Percentiles rank a stretch among this genome's conserved stretches.
Evolutionary conservation across 2,329 filamentous ascomycete species (phyloP).

Genomic region (Thelonectria rubi): DNA sequence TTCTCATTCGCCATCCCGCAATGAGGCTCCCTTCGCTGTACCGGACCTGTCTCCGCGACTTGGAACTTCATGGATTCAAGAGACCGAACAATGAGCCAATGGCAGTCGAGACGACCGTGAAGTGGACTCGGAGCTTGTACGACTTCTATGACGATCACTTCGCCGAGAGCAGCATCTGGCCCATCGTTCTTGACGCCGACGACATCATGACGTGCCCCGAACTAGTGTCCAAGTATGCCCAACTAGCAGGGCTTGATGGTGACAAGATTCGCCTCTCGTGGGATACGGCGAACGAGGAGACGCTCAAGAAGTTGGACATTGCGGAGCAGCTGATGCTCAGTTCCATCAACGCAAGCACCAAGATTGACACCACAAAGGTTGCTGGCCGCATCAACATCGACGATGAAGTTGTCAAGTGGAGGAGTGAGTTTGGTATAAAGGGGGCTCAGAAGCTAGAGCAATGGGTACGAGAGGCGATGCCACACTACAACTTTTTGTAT

Average conservation of each 20-base stretch:
- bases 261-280: slow-evolving; percentile 26
- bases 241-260: slow-evolving; percentile 25
- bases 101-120: slow-evolving; percentile 22
- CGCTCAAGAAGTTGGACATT: slow-evolving; percentile 5
- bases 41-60: slow-evolving; percentile 17
- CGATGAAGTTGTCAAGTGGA: slow-evolving; percentile 31
- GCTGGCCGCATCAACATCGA: slow-evolving; percentile 28
- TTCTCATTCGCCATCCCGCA: slow-evolving; percentile 34
- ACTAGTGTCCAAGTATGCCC: slow-evolving; percentile 27
- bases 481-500: slow-evolving; percentile 28
- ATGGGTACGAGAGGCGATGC: slow-evolving; percentile 30
- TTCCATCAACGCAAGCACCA: slow-evolving; percentile 29
- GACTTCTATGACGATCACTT: slow-evolving; percentile 28
- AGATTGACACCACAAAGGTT: slow-evolving; percentile 22
- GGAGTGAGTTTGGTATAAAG: slow-evolving; percentile 27
- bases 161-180: slow-evolving; percentile 26
- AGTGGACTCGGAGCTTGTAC: slow-evolving; percentile 30
- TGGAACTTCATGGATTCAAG: slow-evolving; percentile 4
- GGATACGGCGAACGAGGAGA: slow-evolving; percentile 15
- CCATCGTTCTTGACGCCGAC: slow-evolving; percentile 33
- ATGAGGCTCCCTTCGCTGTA: slow-evolving; percentile 30
- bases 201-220: slow-evolving; percentile 30
- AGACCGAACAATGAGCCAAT: slow-evolving; percentile 15
- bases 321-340: slow-evolving; percentile 29
- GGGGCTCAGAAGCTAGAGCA: slow-evolving; percentile 27